Percentiles rank a stretch among this genome's conserved stretches.
Evolutionary conservation across 2,329 filamentous ascomycete species (phyloP).

Genomic region (Aureobasidium leucospermi): DNA sequence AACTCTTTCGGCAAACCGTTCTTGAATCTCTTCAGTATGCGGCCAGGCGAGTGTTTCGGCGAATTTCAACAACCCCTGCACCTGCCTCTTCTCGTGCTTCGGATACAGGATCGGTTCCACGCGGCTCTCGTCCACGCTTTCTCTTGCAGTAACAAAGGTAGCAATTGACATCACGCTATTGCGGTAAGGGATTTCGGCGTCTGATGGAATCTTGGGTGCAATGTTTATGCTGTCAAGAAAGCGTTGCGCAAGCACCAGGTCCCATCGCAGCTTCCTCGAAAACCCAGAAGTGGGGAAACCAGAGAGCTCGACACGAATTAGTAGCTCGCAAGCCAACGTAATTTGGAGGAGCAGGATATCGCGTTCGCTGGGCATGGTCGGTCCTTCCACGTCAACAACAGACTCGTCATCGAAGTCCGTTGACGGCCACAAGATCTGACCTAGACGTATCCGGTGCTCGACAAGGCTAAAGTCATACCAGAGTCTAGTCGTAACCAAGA

Average conservation of each 20-base stretch:
- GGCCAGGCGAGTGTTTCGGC: slow-evolving; percentile 46
- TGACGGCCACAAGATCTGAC: slow-evolving; percentile 39
- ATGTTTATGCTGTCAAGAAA: slow-evolving; percentile 47
- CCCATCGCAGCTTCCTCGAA: slow-evolving; percentile 49
- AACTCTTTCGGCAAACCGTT: slow-evolving; percentile 4
- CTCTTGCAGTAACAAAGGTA: slow-evolving; percentile 21
- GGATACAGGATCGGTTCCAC: slow-evolving; percentile 28
- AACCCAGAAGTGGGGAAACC: slow-evolving; percentile 25
- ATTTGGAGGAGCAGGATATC: slow-evolving; percentile 50
- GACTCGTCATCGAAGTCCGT: slow-evolving; percentile 23
- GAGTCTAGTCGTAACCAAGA: slow-evolving; percentile 35
- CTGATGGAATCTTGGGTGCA: slow-evolving; percentile 21
- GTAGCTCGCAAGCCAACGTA: slow-evolving; percentile 46
- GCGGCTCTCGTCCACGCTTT: slow-evolving; percentile 14
- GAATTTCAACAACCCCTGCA: slow-evolving; percentile 45
- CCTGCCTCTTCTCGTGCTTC: slow-evolving; percentile 33
- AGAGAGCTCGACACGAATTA: slow-evolving; percentile 42
- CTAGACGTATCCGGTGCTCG: slow-evolving; percentile 39
- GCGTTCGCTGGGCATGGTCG: slow-evolving; percentile 33
- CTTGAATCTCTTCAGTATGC: slow-evolving; percentile 20
- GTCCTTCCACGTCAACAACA: slow-evolving; percentile 22
- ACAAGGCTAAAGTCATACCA: slow-evolving; percentile 43
- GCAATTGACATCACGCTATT: slow-evolving; percentile 23
- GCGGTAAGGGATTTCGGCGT: slow-evolving; percentile 13
- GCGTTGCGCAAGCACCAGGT: slow-evolving; percentile 45